Evolutionary conservation across 1,284 basidiomycete species (phyloP).

Genomic region (Wolfiporia cocos): DNA sequence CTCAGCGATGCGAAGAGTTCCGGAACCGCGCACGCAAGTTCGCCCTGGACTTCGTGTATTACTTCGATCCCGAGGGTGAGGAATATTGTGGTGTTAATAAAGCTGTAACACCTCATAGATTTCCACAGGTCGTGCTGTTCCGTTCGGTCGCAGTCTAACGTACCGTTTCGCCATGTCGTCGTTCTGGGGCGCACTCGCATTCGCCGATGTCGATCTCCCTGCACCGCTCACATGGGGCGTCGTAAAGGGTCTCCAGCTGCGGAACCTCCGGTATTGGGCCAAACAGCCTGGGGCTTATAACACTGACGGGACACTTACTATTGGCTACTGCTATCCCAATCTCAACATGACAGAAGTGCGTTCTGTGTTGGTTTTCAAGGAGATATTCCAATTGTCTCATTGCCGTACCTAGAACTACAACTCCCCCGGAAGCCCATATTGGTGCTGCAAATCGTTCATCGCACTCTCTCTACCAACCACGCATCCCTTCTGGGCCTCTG

Average conservation of each 20-base stretch:
- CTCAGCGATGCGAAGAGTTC: conserved; percentile 59
- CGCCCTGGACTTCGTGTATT: conserved; percentile 66
- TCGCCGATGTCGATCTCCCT: conserved; percentile 63
- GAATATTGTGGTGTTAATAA: no score
- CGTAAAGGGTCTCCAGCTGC: conserved; percentile 66
- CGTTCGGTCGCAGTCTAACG: conserved; percentile 72
- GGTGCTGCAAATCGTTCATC: conserved; percentile 77
- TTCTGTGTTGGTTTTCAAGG: neutral
- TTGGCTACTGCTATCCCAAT: conserved; percentile 71
- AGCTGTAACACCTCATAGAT: no score
- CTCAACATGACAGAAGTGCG: conserved; percentile 59
- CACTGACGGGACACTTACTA: conserved; percentile 64
- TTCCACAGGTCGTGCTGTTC: conserved; percentile 59
- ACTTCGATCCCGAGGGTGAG: conserved; percentile 67
- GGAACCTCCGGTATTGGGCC: conserved; percentile 70
- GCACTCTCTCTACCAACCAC: conserved; percentile 55
- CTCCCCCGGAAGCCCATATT: conserved; percentile 77
- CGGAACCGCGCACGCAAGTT: conserved; percentile 57
- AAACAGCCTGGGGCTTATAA: conserved; percentile 55
- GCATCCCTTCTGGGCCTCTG: conserved; percentile 67
- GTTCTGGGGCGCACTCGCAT: conserved; percentile 71
- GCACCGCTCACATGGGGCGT: conserved; percentile 70
- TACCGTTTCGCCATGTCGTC: conserved; percentile 78
- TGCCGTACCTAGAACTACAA: conserved; percentile 53
- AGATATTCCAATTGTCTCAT: neutral